Evolutionary conservation across 2,329 filamentous ascomycete genomes (phyloP).

Genomic region (Fusarium coicis): DNA sequence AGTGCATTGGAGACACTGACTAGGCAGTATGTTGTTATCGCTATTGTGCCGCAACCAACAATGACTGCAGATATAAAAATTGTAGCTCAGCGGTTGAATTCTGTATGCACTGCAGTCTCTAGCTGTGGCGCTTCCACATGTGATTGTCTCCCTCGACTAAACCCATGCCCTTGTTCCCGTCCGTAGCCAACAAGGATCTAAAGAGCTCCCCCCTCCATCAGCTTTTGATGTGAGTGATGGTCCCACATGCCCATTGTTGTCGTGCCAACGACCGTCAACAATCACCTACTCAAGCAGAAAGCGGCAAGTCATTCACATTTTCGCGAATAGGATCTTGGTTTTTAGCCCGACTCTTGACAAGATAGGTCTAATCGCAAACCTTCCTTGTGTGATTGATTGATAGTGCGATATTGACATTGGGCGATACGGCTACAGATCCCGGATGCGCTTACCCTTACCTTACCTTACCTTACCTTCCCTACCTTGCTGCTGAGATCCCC

Average conservation of each 20-base stretch:
- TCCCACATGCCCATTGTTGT: conserved; percentile 14
- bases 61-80: background rate
- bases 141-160: conserved; percentile 4
- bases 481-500: background rate
- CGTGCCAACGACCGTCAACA: conserved; percentile 32
- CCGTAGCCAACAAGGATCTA: conserved; percentile 11
- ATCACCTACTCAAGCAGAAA: conserved; percentile 23
- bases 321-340: conserved; percentile 21
- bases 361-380: conserved; percentile 20
- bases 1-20: background rate
- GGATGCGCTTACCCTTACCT: background rate
- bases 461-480: background rate
- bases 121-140: conserved; percentile 24
- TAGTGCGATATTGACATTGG: conserved; percentile 6
- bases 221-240: conserved; percentile 1
- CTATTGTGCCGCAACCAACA: background rate
- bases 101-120: background rate
- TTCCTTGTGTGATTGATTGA: conserved; percentile 12
- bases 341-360: conserved; percentile 10
- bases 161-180: conserved; percentile 25
- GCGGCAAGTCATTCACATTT: conserved; percentile 18
- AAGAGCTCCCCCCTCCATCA: conserved; percentile 17
- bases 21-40: background rate
- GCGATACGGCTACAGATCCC: background rate
- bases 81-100: background rate